These are phyloP conservation scores for Heliocybe sulcata DNA, from an alignment of 1,284 basidiomycete genomes.

Conservation along the genomic window DNA sequence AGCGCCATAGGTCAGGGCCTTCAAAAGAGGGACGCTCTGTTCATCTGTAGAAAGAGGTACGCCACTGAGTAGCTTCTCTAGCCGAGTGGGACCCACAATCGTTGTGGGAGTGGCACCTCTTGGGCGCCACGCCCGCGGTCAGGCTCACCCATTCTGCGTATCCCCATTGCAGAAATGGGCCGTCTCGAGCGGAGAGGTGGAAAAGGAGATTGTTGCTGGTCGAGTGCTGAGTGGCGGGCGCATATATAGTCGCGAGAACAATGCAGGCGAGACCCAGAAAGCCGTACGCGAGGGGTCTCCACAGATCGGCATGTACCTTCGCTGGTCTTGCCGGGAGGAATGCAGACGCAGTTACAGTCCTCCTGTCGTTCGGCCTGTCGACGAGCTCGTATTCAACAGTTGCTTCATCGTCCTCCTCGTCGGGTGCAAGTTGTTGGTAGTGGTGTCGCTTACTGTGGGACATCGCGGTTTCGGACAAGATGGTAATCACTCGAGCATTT, in stretches of 20 bases:
- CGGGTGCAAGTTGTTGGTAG: not conserved
- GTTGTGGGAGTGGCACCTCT: slow-evolving; percentile 36
- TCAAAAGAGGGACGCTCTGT: slow-evolving; percentile 33
- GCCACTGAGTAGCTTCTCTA: not conserved
- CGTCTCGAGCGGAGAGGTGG: not conserved
- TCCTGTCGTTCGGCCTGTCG: not conserved
- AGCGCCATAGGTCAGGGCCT: slow-evolving; percentile 32
- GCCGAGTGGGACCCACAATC: slow-evolving; percentile 24
- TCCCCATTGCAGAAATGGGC: slow-evolving; percentile 10
- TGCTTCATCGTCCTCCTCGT: not conserved
- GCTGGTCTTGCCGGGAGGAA: not conserved
- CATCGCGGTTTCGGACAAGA: not conserved
- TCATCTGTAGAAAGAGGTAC: slow-evolving; percentile 22
- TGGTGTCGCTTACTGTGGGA: not conserved
- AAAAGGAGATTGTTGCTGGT: not conserved
- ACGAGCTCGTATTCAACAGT: not conserved
- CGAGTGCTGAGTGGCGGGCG: not conserved
- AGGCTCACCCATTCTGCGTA: slow-evolving; percentile 32
- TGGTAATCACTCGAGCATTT: too few relatives aligned
- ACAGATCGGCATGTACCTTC: not conserved
- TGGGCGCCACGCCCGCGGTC: slow-evolving; percentile 32
- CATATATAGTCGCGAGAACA: not conserved
- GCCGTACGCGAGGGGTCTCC: not conserved
- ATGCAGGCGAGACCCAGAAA: not conserved
- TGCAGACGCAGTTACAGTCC: not conserved